phyloP scores from a whole-genome alignment of 1,139 yeast species.

The Protomyces inouyei region DNA sequence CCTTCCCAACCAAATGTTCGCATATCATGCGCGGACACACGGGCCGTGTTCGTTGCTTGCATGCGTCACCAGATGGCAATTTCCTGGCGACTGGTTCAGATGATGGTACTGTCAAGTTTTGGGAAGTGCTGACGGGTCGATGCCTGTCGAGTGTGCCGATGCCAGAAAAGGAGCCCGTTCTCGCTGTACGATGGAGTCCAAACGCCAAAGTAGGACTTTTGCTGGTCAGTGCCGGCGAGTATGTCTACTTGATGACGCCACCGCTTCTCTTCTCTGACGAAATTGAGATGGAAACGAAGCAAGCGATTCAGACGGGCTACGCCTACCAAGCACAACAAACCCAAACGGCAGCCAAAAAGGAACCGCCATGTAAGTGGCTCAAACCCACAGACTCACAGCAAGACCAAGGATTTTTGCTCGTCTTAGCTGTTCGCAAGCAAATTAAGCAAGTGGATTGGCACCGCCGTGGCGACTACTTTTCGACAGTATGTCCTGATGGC shows the following conservation, averaged over 20 bases:
- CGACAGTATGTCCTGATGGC: conserved; percentile 85
- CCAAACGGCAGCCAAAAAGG: conserved; percentile 46
- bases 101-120: conserved; percentile 89
- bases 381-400: conserved; percentile 66
- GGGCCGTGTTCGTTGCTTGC: conserved; percentile 73
- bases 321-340: conserved; percentile 67
- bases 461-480: conserved; percentile 93
- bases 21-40: conserved; percentile 78
- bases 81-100: conserved; percentile 98
- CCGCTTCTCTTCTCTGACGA: conserved; percentile 76
- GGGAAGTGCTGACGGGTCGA: conserved; percentile 96
- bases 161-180: conserved; percentile 55
- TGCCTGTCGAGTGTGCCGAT: conserved; percentile 48
- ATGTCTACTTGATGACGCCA: conserved; percentile 72
- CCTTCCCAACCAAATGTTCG: conserved; percentile 93
- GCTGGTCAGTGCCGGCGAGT: conserved; percentile 81
- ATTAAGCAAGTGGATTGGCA: conserved; percentile 91
- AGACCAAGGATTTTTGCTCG: conserved; percentile 65
- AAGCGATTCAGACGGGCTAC: conserved; percentile 83
- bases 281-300: conserved; percentile 72
- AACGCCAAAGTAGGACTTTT: conserved; percentile 55
- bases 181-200: conserved; percentile 88
- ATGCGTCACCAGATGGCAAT: conserved; percentile 83
- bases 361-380: conserved; percentile 74
- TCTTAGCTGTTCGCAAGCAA: conserved; percentile 62